Percentiles rank a stretch among this genome's conserved stretches.
Conservation (phyloP, 1,284 basidiomycete species). For the Malassezia japonica region DNA sequence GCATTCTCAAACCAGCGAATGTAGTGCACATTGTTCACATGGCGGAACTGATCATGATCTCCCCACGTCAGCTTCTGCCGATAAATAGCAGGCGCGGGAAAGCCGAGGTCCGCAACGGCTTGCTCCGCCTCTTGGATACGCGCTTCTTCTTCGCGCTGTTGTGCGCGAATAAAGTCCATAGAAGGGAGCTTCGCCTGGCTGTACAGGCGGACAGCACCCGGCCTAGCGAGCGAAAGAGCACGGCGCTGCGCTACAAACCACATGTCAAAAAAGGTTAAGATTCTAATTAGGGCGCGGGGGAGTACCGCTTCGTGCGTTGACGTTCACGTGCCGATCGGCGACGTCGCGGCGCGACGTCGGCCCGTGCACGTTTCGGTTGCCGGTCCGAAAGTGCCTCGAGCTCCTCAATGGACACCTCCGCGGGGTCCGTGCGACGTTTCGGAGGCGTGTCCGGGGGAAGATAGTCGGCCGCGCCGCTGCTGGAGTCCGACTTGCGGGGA, state of each 20-base stretch:
- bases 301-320: not conserved
- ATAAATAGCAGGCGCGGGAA: slow-evolving; percentile 10
- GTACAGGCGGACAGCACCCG: slow-evolving; percentile 1
- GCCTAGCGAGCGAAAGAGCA: too few species aligned
- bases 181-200: not conserved
- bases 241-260: too few species aligned
- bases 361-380: not conserved
- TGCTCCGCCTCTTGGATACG: not conserved
- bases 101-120: slow-evolving; percentile 29
- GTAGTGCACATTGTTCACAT: slow-evolving; percentile 41
- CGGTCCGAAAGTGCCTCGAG: not conserved
- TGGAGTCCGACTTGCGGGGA: not conserved
- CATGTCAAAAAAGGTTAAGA: too few species aligned
- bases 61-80: slow-evolving; percentile 32
- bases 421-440: not conserved
- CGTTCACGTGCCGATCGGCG: not conserved
- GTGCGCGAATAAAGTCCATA: not conserved
- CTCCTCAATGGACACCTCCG: not conserved
- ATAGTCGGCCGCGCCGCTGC: not conserved
- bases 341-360: not conserved
- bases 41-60: slow-evolving; percentile 33
- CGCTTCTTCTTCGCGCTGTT: not conserved
- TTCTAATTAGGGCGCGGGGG: not conserved
- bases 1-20: slow-evolving; percentile 35
- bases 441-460: not conserved